These are phyloP conservation scores for Malus fusca DNA, from an alignment of 306 rosid species.

Conservation along the genomic window DNA sequence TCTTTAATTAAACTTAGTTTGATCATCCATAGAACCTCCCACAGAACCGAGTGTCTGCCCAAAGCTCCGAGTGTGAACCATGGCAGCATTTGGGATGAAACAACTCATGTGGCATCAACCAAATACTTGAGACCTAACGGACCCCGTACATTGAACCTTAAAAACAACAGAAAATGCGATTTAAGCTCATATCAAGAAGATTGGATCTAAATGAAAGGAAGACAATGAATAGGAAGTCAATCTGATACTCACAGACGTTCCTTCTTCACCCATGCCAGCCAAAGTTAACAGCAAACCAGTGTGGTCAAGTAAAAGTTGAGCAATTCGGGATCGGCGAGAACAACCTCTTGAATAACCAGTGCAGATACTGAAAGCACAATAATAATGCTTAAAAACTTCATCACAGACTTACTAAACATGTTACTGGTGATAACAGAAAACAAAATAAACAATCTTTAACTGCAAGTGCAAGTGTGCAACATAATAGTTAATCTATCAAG, in stretches of 20 bases:
- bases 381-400: neutral
- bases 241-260: constrained; percentile 66
- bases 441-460: neutral
- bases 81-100: constrained; percentile 84
- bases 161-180: constrained; percentile 18
- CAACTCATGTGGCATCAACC: constrained; percentile 72
- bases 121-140: constrained; percentile 82
- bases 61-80: constrained; percentile 92
- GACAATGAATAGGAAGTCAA: neutral
- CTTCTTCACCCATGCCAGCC: constrained; percentile 91
- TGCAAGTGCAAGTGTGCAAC: neutral
- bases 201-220: neutral
- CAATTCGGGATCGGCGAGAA: constrained; percentile 15
- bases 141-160: constrained; percentile 83
- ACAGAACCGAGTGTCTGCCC: constrained; percentile 35
- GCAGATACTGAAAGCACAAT: constrained; percentile 1
- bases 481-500: constrained; percentile 4
- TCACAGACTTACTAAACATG: neutral
- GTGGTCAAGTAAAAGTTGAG: constrained; percentile 17
- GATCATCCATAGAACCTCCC: constrained; percentile 18
- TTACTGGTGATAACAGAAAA: neutral
- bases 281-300: constrained; percentile 85
- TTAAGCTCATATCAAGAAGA: neutral
- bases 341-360: neutral
- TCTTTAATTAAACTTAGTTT: constrained; percentile 29